Base-by-base conservation (phyloP, 2,329 filamentous ascomycete genomes). In the Arthroderma sp. region DNA sequence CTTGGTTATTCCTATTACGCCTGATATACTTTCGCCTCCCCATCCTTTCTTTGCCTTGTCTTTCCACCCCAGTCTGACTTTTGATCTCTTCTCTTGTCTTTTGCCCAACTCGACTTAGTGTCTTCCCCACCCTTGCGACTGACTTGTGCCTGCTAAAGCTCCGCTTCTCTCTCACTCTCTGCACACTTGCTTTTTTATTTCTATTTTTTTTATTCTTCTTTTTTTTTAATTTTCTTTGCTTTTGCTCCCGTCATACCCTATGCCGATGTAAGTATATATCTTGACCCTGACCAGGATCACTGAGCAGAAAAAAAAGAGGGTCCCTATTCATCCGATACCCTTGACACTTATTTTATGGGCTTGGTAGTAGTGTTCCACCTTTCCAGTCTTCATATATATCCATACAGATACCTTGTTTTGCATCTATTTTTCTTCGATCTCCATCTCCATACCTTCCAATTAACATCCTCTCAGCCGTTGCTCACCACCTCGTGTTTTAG, bases 301-400 rank as follows among this genome's bases (percentile, higher is more conserved):
- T 23, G n/a, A 19, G 17, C 51, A 51, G 44, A 51, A 51, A 19
- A 51, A 52, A 52, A 54, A 54, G 51, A 54, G 51, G 51, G 51
- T 54, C 51, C 51, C 35, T 54, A 54, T 54, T 54, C 31, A 54
- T 39, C 51, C 51, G 51, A 54, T 54, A 54, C 51, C 51, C 51
- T 54, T 37, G 51, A 54, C 31, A 23, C 31, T 38, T 54, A 39
- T 54, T 39, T 54, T 37, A n/a, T 17, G 13, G 17, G 21, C 17
- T 37, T 38, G 21, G 35, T 9, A 21, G 33, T 38, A 13, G 35
- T 54, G 35, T 54, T 37, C 51, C 35, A 37, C 33, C 51, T 37
- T 39, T 37, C 33, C 49, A 15, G 15, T 23, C 11, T 21, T 39
- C 33, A n/a, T 54, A 39, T 37, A 38, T 54, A 54, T 38, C 35